phyloP scores from a whole-genome alignment of 2,329 filamentous ascomycete genomes.

The Beauveria varroae region DNA sequence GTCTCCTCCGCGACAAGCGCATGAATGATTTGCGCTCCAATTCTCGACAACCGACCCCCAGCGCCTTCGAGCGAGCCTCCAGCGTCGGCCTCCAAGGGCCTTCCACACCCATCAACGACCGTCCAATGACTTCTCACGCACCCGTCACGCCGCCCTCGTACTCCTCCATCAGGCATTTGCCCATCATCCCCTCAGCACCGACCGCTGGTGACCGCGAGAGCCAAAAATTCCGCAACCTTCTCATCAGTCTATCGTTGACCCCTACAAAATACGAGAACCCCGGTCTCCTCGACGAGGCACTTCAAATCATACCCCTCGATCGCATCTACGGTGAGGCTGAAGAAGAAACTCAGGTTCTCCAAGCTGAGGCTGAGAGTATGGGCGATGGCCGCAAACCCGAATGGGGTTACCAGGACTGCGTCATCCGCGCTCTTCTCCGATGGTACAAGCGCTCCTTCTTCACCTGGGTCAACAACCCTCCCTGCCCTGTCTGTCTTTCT shows the following conservation, averaged over 20 bases:
- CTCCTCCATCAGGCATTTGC: slow-evolving; percentile 41
- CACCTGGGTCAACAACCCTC: slow-evolving; percentile 92
- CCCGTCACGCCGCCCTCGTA: slow-evolving; percentile 39
- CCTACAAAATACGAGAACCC: slow-evolving; percentile 96
- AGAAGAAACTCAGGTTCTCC: slow-evolving; percentile 81
- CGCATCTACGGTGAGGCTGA: slow-evolving; percentile 90
- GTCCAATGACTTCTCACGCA: slow-evolving; percentile 41
- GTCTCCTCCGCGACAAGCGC: slow-evolving; percentile 76
- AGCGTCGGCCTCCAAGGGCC: slow-evolving; percentile 36
- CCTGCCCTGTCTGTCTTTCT: slow-evolving; percentile 72
- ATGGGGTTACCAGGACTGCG: slow-evolving; percentile 98
- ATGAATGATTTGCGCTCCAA: slow-evolving; percentile 63
- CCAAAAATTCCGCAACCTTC: slow-evolving; percentile 70
- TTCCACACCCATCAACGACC: slow-evolving; percentile 29
- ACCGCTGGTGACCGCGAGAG: slow-evolving; percentile 55
- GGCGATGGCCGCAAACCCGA: slow-evolving; percentile 71
- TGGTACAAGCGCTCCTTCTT: slow-evolving; percentile 98
- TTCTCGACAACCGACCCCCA: slow-evolving; percentile 53
- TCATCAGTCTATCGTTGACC: slow-evolving; percentile 78
- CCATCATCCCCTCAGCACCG: slow-evolving; percentile 64
- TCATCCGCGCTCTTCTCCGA: slow-evolving; percentile 75
- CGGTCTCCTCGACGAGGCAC: slow-evolving; percentile 83
- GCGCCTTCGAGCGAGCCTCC: slow-evolving; percentile 42
- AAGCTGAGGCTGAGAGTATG: slow-evolving; percentile 82
- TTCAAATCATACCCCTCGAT: slow-evolving; percentile 79